Evolutionary conservation across 1,139 yeast genomes (phyloP).

Genomic region (Lodderomyces beijingensis): DNA sequence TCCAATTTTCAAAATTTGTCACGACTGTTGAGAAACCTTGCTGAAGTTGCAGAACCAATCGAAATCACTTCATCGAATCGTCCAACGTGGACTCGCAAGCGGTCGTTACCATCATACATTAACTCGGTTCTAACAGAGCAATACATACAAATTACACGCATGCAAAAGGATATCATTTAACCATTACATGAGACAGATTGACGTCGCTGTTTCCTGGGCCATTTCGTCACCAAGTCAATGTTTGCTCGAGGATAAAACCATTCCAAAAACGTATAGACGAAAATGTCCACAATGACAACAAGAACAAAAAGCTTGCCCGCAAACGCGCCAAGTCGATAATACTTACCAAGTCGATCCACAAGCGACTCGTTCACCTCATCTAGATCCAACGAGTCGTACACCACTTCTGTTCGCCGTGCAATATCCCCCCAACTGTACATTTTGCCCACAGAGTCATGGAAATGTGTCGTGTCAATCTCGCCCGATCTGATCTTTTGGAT

Average conservation of each 20-base stretch:
- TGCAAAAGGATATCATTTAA: too few relatives aligned
- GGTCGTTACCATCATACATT: slow-evolving; percentile 18
- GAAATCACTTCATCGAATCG: slow-evolving; percentile 6
- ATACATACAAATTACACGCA: too few relatives aligned
- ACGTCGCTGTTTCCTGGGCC: too few relatives aligned
- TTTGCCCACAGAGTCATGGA: slow-evolving; percentile 70
- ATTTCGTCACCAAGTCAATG: slow-evolving; percentile 71
- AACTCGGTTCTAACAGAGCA: slow-evolving; percentile 15
- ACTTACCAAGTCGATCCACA: slow-evolving; percentile 47
- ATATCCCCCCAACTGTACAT: slow-evolving; percentile 96
- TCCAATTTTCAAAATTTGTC: slow-evolving; percentile 12
- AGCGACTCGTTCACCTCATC: slow-evolving; percentile 46
- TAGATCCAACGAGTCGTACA: slow-evolving; percentile 58
- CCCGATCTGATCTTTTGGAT: slow-evolving; percentile 54
- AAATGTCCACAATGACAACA: slow-evolving; percentile 74
- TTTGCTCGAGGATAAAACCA: slow-evolving; percentile 61
- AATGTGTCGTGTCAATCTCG: slow-evolving; percentile 63
- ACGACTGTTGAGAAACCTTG: slow-evolving; percentile 15
- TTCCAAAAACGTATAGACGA: slow-evolving; percentile 60
- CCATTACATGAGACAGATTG: too few relatives aligned
- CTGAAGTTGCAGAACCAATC: slow-evolving; percentile 11
- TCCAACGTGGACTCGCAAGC: slow-evolving; percentile 7
- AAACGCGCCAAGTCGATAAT: slow-evolving; percentile 73
- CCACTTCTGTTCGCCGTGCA: slow-evolving; percentile 79
- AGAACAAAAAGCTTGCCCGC: slow-evolving; percentile 81